A percentile compares a stretch with the other conserved stretches of the same genome.
Evolutionary conservation across 2,329 filamentous ascomycete genomes (phyloP).

Genomic region (Fusarium algeriense): DNA sequence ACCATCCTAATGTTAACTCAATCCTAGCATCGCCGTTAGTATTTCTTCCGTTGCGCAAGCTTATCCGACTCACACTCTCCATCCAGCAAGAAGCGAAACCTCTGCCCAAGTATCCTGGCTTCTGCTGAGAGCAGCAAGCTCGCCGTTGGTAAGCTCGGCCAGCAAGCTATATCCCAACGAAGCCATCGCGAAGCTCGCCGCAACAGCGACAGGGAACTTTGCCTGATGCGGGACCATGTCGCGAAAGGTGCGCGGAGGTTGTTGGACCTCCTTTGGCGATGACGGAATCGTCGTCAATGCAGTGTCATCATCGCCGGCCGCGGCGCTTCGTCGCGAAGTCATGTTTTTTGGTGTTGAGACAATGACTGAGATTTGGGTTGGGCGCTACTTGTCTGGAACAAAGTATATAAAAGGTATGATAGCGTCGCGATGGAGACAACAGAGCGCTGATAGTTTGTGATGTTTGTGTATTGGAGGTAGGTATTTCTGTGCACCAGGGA

Average conservation of each 20-base stretch:
- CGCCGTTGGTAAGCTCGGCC: conserved; percentile 69
- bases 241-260: conserved; percentile 30
- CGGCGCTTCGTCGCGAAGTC: conserved; percentile 43
- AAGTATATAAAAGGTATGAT: not conserved
- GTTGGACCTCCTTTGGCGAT: conserved; percentile 15
- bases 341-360: conserved; percentile 25
- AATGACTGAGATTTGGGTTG: not conserved
- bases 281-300: conserved; percentile 31
- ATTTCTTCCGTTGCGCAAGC: not conserved
- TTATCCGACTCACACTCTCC: conserved; percentile 66
- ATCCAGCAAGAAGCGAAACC: conserved; percentile 65
- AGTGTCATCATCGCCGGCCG: conserved; percentile 34
- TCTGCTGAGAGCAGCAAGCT: conserved; percentile 76
- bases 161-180: conserved; percentile 73
- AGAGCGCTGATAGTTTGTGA: conserved; percentile 1
- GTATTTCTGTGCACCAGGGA: conserved; percentile 16
- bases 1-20: conserved; percentile 80
- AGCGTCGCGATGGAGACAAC: conserved; percentile 16
- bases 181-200: conserved; percentile 72
- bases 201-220: conserved; percentile 66
- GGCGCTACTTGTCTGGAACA: conserved; percentile 16
- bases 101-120: conserved; percentile 72
- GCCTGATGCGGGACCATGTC: conserved; percentile 55
- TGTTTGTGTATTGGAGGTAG: not conserved
- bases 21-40: conserved; percentile 59